A percentile compares a stretch with the other conserved stretches of the same genome.
Evolutionary conservation across 352 stramenopile species (phyloP).

Genomic region (Pythium inflatum): DNA sequence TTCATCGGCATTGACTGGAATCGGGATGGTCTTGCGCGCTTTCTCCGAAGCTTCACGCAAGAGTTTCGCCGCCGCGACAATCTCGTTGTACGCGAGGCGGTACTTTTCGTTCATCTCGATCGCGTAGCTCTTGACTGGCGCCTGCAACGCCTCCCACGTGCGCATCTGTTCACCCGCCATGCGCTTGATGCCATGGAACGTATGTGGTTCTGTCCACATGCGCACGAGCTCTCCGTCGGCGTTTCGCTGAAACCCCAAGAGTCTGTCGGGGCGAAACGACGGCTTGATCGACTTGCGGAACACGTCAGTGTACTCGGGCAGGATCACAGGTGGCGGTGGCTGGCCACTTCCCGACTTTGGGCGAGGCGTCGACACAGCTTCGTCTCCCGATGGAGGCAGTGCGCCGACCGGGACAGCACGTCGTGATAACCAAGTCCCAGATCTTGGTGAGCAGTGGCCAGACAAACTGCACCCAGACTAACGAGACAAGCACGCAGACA

Average conservation of each 20-base stretch:
- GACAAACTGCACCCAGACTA: slow-evolving; percentile 54
- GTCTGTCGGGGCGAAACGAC: slow-evolving; percentile 49
- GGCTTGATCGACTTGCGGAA: slow-evolving; percentile 63
- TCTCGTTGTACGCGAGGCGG: slow-evolving; percentile 49
- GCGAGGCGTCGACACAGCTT: background rate
- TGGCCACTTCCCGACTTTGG: background rate
- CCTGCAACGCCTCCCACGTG: slow-evolving; percentile 77
- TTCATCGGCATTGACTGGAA: background rate
- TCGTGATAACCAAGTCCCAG: background rate
- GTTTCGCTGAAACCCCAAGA: slow-evolving; percentile 67
- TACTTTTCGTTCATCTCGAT: slow-evolving; percentile 78
- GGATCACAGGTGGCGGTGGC: slow-evolving; percentile 3
- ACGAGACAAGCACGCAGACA: slow-evolving; percentile 59
- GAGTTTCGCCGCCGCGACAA: slow-evolving; percentile 37
- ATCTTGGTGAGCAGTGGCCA: slow-evolving; percentile 46
- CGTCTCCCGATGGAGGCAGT: too few relatives aligned
- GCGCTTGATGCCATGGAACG: slow-evolving; percentile 48
- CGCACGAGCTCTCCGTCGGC: slow-evolving; percentile 57
- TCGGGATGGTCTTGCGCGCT: background rate
- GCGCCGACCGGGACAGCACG: too few relatives aligned
- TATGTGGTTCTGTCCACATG: slow-evolving; percentile 61
- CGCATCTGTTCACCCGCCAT: slow-evolving; percentile 52
- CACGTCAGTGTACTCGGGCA: slow-evolving; percentile 72
- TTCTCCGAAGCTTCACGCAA: slow-evolving; percentile 10
- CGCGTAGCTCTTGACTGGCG: slow-evolving; percentile 70